phyloP scores from a whole-genome alignment of 2,329 filamentous ascomycete genomes.

The Nemania sp. region DNA sequence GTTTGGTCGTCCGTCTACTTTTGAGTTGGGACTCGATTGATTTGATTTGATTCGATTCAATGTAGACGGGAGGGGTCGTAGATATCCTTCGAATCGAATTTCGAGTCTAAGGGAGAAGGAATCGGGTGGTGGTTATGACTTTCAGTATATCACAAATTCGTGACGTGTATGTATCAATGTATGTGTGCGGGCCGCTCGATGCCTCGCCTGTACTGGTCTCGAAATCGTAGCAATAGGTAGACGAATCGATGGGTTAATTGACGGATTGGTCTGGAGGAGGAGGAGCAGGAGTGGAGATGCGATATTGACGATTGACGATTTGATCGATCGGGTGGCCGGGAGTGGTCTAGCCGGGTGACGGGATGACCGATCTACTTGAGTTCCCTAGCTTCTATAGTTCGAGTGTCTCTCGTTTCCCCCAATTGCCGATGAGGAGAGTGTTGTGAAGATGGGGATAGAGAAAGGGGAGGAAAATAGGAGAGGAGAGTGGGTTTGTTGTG shows the following conservation, averaged over 20 bases:
- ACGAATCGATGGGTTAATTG: neutral
- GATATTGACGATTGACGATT: neutral
- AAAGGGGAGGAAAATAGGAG: neutral
- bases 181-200: neutral
- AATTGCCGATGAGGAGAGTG: neutral
- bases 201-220: neutral
- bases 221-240: neutral
- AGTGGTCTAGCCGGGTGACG: neutral
- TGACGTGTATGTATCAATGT: neutral
- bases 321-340: neutral
- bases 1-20: neutral
- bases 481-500: neutral
- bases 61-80: neutral
- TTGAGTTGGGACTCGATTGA: neutral
- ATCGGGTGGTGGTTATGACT: too few species aligned
- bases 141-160: neutral
- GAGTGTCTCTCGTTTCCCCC: neutral
- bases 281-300: slow-evolving; percentile 9
- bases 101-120: too few species aligned
- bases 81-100: neutral
- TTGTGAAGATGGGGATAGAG: neutral
- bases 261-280: neutral
- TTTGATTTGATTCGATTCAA: neutral
- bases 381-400: neutral
- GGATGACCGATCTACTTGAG: neutral